Evolutionary conservation across 2,329 filamentous ascomycete genomes (phyloP).

Genomic region (Xylariales sp.): DNA sequence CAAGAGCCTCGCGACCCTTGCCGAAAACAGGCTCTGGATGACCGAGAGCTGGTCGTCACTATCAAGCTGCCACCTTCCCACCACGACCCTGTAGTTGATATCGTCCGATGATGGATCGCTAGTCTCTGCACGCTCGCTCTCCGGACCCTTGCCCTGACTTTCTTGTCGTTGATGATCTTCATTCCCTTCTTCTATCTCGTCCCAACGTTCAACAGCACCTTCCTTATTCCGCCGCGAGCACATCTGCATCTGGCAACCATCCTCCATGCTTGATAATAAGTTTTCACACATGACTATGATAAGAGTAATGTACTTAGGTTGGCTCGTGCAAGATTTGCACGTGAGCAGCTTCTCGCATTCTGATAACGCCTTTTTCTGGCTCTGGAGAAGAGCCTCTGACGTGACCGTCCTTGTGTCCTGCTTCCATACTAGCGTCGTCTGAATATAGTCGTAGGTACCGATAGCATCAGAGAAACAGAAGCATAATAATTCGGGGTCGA

Average conservation of each 20-base stretch:
- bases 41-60: conserved; percentile 1
- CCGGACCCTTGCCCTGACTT: neutral
- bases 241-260: conserved; percentile 1
- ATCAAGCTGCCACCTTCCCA: conserved; percentile 10
- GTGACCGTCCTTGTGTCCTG: neutral
- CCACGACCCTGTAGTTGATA: conserved; percentile 2
- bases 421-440: conserved; percentile 13
- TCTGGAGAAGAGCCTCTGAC: neutral
- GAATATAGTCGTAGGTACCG: conserved; percentile 6
- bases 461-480: conserved; percentile 6
- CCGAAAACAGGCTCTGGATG: conserved; percentile 8
- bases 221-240: neutral
- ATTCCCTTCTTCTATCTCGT: conserved; percentile 1
- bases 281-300: conserved; percentile 11
- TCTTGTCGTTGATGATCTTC: conserved; percentile 6
- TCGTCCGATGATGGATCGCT: conserved; percentile 2
- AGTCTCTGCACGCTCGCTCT: neutral
- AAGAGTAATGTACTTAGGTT: conserved; percentile 15
- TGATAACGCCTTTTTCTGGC: conserved; percentile 1
- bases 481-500: conserved; percentile 1
- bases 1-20: conserved; percentile 3
- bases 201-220: neutral
- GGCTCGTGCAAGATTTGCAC: conserved; percentile 3
- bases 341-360: conserved; percentile 10
- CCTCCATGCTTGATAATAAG: conserved; percentile 6